A percentile compares a stretch with the other conserved stretches of the same genome.
Evolutionary conservation across 1,284 basidiomycete genomes (phyloP).

Genomic region (Sanghuangporus sanghuang): DNA sequence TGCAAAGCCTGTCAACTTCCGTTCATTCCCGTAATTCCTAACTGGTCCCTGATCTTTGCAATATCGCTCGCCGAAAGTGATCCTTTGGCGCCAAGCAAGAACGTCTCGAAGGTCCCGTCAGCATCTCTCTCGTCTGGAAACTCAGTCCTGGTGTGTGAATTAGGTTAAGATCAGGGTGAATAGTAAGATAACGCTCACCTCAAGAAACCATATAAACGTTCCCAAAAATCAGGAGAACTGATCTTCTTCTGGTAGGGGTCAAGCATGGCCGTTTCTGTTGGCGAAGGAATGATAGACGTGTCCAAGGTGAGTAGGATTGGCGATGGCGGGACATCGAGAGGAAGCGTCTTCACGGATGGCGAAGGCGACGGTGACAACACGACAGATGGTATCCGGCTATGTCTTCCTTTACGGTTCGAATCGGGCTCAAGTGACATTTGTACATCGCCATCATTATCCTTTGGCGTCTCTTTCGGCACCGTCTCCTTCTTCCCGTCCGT

Average conservation of each 20-base stretch:
- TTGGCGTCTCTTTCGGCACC: not conserved
- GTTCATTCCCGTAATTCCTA: conserved; percentile 75
- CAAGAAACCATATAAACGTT: conserved; percentile 59
- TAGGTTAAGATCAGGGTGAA: not conserved
- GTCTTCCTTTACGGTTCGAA: conserved; percentile 28
- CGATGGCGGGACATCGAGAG: conserved; percentile 41
- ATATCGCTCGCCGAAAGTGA: conserved; percentile 67
- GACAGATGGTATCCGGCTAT: conserved; percentile 66
- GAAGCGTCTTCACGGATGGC: conserved; percentile 25
- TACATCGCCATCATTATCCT: conserved; percentile 17
- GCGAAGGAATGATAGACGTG: conserved; percentile 39
- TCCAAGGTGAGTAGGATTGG: conserved; percentile 67
- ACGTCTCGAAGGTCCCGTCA: conserved; percentile 65
- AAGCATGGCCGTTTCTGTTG: conserved; percentile 36
- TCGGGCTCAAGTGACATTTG: conserved; percentile 24
- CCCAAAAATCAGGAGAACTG: conserved; percentile 76
- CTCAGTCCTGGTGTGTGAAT: conserved; percentile 37
- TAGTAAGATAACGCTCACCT: conserved; percentile 30
- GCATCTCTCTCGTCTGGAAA: conserved; percentile 53
- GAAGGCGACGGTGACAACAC: conserved; percentile 72
- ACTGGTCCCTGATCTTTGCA: conserved; percentile 71
- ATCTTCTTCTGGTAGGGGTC: conserved; percentile 64
- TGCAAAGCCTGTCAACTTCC: conserved; percentile 43
- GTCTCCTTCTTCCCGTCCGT: conserved; percentile 17
- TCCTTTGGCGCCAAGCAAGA: conserved; percentile 67